Conservation (phyloP, 257 asterid genomes). For the Osmanthus fragrans region DNA sequence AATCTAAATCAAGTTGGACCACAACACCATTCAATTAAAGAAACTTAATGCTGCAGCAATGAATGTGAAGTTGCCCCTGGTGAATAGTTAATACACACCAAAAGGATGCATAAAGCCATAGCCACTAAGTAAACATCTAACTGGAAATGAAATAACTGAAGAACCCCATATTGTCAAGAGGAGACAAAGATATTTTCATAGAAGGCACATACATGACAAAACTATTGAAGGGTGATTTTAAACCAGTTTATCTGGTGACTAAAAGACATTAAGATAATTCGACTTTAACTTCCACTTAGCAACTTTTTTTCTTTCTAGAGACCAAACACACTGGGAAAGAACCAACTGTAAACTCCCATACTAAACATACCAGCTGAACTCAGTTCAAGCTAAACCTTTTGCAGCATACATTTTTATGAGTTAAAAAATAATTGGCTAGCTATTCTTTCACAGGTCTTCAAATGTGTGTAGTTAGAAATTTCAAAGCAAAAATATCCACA, state of each 20-base stretch:
- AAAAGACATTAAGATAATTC: background rate
- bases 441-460: background rate
- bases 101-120: background rate
- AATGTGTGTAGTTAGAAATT: background rate
- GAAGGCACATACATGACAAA: background rate
- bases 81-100: background rate
- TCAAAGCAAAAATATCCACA: background rate
- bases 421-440: background rate
- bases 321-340: conserved; percentile 5
- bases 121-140: background rate
- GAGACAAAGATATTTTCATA: background rate
- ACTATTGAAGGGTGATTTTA: background rate
- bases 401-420: background rate
- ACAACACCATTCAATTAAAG: conserved; percentile 2
- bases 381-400: background rate
- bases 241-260: background rate
- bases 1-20: conserved; percentile 1
- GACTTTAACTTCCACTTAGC: background rate
- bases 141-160: background rate
- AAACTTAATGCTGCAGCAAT: background rate
- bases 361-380: background rate
- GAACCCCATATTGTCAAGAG: background rate
- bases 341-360: background rate
- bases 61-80: conserved; percentile 3
- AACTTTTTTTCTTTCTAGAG: background rate